Evolutionary conservation across 2,329 filamentous ascomycete species (phyloP), one percentile per base, ranked within the genome.

Genomic region (Cyphellophora europaea): DNA sequence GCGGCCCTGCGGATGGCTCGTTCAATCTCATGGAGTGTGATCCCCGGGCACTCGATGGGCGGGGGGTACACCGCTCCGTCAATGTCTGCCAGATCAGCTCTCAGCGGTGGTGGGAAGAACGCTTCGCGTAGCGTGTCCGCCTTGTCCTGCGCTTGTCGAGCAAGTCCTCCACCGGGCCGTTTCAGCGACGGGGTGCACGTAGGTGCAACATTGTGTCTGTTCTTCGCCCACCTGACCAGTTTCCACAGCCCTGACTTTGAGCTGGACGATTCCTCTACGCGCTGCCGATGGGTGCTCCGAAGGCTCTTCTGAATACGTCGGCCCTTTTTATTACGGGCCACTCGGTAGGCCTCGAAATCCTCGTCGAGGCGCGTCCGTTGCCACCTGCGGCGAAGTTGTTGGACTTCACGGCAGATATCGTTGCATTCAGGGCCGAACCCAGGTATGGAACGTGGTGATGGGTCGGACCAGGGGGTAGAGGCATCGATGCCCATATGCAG

Each of bases 221-320:
- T 49, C 27, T 44, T 42, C 2, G 51, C 51, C 52, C 43, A 53
- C 32, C 46, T 53, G 1, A 40, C 43, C 2, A 54, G 35, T 12
- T 40, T 44, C 49, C 38, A 53, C 11, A 53, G 34, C 14, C 47
- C 44, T 2, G 43, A 40, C 12, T 40, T 41, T 8, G 40, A 40
- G 18, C 45, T 28, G 4, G 46, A 40, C 30, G 45, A 48, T 31
- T 50, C 28, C 36, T 51, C 42, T 13, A 55, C 48, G 15, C 40
- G 30, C 5, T 43, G 38, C 23, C 50, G 47, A 35, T 53, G 44
- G 11, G 36, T 47, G 17, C 27, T 25, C 2, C 27, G 15, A 5
- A 47, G 37, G 11, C 35, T 19, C 32, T 50, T 50, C 11, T 42
- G 41, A 28, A 53, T 43, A 3, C 42, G 37, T 14, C 47, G 44